Base-by-base conservation (phyloP, 2,329 filamentous ascomycete species). In the Beauveria sp. region DNA sequence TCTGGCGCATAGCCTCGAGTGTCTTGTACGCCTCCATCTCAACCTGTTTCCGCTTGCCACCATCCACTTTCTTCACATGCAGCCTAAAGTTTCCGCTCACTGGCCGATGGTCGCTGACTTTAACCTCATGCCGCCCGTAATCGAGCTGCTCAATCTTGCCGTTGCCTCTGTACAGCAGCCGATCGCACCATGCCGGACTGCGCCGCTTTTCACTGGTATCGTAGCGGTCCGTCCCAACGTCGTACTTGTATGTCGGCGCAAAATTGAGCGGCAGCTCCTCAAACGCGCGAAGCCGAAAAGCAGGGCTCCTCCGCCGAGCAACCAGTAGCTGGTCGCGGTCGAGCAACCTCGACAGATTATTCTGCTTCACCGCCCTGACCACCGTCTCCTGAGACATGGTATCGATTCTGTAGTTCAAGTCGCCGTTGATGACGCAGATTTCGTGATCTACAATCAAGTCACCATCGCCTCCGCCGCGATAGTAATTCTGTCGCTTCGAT, bases 351-450 rank as follows among this genome's bases (percentile, higher is more conserved):
- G 80, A 70, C 3, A 98, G 80, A 67, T 98, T 96, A 65, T 88
- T 88, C 48, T 88, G 82, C 65, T 90, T 88, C 56, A 98, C 85
- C 1, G 91, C 92, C 63, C 88, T 88, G 60, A 98, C 89, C 3
- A 99, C 93, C 0, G 90, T 92, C 69, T 98, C 91, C 55, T 95
- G 90, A 20, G 91, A 91, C 85, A 98, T 97, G 26, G 93, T 92
- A 73, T 99, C 95, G 69, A 99, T 98, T 64, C 95, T 92, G 74
- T 99, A 99, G 75, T 99, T 99, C 55, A 99, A 82, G 72, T 99
- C 95, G 31, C 95, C 95, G 69, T 98, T 98, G 48, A 98, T 77
- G 53, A 99, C 86, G 73, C 93, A 97, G n/a, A 99, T 88, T 75
- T 99, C 95, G 71, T 99, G 95, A 70, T 99, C 95, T 62, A 98